Evolutionary conservation across 2,329 filamentous ascomycete species (phyloP).

Genomic region (Aspergillus puulaauensis): DNA sequence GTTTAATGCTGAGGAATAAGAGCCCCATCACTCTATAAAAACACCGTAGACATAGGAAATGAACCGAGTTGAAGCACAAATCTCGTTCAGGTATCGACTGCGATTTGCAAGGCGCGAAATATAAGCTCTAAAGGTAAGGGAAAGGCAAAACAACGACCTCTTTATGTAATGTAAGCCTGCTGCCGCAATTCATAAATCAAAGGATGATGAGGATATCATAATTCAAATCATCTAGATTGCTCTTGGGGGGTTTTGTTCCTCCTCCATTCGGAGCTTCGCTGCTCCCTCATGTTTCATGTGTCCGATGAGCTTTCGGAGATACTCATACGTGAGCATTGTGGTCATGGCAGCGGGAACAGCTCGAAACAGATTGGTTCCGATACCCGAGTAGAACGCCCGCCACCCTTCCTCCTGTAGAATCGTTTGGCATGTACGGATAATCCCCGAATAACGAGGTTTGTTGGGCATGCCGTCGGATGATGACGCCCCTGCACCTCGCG

Average conservation of each 20-base stretch:
- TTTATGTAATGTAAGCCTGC: not conserved
- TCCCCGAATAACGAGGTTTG: conserved; percentile 66
- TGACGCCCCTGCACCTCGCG: conserved; percentile 42
- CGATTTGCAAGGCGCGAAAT: not conserved
- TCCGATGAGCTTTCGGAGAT: conserved; percentile 57
- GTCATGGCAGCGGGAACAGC: conserved; percentile 94
- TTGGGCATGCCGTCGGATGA: conserved; percentile 60
- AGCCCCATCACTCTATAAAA: conserved; percentile 10
- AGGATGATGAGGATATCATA: not conserved
- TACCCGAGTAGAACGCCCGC: conserved; percentile 93
- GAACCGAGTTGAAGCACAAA: conserved; percentile 2
- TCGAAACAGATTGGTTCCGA: conserved; percentile 96
- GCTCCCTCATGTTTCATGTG: conserved; percentile 55
- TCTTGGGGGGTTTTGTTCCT: conserved; percentile 17
- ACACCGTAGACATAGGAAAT: conserved; percentile 9
- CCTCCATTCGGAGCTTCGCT: conserved; percentile 25
- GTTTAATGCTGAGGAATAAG: not conserved
- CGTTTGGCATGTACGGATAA: conserved; percentile 76
- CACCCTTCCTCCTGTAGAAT: conserved; percentile 92
- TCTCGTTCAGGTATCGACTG: not conserved
- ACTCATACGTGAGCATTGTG: conserved; percentile 97
- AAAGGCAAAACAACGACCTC: not conserved
- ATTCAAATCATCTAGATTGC: conserved; percentile 21
- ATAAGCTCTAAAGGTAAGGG: not conserved
- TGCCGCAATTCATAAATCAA: not conserved